phyloP scores from a whole-genome alignment of 2,329 filamentous ascomycete genomes.

The Graphilbum sp. region DNA sequence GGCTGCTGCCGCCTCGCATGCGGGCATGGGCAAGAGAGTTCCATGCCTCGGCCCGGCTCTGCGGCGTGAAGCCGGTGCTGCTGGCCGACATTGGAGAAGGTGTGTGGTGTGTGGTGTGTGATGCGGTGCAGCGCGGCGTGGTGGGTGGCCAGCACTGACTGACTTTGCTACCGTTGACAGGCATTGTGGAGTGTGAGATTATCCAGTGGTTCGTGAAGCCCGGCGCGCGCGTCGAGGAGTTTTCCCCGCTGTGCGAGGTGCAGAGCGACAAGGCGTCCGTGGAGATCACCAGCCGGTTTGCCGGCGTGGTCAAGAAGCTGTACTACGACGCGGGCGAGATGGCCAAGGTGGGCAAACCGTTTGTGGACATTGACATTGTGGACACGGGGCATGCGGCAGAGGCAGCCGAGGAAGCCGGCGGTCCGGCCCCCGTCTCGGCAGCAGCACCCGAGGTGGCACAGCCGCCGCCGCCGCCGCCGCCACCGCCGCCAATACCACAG shows the following conservation, averaged over 20 bases:
- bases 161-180: slow-evolving; percentile 35
- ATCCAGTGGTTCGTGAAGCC: slow-evolving; percentile 99
- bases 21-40: slow-evolving; percentile 19
- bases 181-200: slow-evolving; percentile 95
- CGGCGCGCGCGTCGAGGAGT: slow-evolving; percentile 89
- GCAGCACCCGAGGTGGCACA: neutral
- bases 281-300: slow-evolving; percentile 90
- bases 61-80: slow-evolving; percentile 60
- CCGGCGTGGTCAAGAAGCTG: slow-evolving; percentile 89
- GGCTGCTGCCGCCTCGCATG: too few species aligned
- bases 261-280: slow-evolving; percentile 90
- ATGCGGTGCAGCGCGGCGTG: too few species aligned
- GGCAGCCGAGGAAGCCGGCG: neutral
- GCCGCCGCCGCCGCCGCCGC: neutral
- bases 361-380: slow-evolving; percentile 89
- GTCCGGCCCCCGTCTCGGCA: neutral
- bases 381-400: slow-evolving; percentile 41
- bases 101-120: too few species aligned
- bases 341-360: slow-evolving; percentile 84
- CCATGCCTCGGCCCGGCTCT: slow-evolving; percentile 30
- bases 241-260: slow-evolving; percentile 93
- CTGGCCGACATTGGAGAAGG: slow-evolving; percentile 80
- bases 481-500: neutral
- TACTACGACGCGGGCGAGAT: slow-evolving; percentile 94
- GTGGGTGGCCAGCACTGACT: too few species aligned